Percentiles rank a stretch among this genome's conserved stretches.
These are phyloP conservation scores for Gracilaria caudata DNA, from an alignment of 23 red algal genomes.

Conservation along the genomic window DNA sequence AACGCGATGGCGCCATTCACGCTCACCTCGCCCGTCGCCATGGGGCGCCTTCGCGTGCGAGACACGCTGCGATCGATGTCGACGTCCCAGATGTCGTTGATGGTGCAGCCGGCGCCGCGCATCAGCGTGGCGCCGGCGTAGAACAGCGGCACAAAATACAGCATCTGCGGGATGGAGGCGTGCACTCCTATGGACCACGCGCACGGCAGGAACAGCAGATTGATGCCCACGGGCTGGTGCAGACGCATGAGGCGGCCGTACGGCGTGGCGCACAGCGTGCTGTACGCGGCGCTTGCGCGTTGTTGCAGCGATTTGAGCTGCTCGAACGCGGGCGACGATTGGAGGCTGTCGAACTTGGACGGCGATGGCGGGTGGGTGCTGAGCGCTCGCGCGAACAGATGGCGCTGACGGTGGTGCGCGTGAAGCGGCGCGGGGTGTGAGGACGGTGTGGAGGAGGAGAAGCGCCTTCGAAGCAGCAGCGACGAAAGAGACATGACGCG, in stretches of 20 bases:
- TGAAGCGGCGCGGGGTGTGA: background rate
- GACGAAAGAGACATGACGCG: conserved; percentile 11
- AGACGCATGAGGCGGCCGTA: conserved; percentile 82
- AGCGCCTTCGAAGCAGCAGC: background rate
- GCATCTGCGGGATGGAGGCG: conserved; percentile 2
- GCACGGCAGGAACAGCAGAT: conserved; percentile 79
- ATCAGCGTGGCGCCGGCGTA: conserved; percentile 79
- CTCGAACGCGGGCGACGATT: background rate
- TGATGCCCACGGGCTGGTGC: conserved; percentile 84
- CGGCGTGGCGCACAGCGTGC: conserved; percentile 8
- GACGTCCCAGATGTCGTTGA: conserved; percentile 94
- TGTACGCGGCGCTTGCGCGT: conserved; percentile 13
- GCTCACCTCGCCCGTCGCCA: conserved; percentile 78
- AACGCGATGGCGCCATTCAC: conserved; percentile 46
- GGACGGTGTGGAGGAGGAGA: background rate
- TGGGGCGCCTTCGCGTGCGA: conserved; percentile 74
- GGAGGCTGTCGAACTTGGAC: background rate
- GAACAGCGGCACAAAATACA: conserved; percentile 58
- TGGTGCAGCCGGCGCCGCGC: conserved; percentile 94
- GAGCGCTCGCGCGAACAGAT: background rate
- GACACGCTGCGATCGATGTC: conserved; percentile 78
- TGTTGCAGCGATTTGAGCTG: conserved; percentile 1
- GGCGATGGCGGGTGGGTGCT: background rate
- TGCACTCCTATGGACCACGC: conserved; percentile 79
- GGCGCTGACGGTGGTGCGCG: background rate